A percentile compares a stretch with the other conserved stretches of the same genome.
Evolutionary conservation across 1,284 basidiomycete genomes (phyloP).

Genomic region (Wallemia hederae): DNA sequence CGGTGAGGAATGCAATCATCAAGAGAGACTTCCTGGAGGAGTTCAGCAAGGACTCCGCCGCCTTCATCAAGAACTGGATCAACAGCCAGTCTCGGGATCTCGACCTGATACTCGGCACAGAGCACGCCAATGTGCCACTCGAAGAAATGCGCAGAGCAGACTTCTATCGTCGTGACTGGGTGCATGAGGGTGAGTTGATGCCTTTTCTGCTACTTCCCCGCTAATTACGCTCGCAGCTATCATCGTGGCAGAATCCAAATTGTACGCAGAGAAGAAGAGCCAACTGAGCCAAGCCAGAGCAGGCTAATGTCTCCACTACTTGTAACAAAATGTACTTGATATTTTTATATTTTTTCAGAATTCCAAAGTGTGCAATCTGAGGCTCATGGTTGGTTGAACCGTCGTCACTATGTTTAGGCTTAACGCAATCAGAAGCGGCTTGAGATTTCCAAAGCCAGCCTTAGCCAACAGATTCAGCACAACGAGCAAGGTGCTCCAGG

Average conservation of each 20-base stretch:
- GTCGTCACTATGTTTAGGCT: not conserved
- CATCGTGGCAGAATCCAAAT: not conserved
- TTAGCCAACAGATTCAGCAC: not conserved
- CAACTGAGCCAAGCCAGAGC: not conserved
- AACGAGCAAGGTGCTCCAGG: not conserved
- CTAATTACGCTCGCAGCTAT: not conserved
- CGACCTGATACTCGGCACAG: conserved; percentile 34
- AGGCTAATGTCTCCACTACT: not conserved
- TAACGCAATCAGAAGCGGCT: not conserved
- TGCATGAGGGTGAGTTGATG: not conserved
- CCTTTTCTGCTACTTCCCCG: not conserved
- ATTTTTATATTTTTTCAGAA: not conserved
- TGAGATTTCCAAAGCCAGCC: conserved; percentile 5
- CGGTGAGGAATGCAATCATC: conserved; percentile 51
- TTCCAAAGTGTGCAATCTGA: not conserved
- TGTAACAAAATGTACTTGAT: not conserved
- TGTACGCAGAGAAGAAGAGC: not conserved
- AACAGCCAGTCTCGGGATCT: conserved; percentile 71
- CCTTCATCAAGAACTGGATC: conserved; percentile 66
- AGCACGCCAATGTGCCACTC: not conserved
- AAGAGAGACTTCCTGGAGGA: conserved; percentile 61
- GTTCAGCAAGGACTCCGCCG: conserved; percentile 48
- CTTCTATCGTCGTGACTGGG: not conserved
- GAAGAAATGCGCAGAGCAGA: conserved; percentile 1
- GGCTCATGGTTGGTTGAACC: not conserved